Base-by-base conservation (phyloP, 495 filamentous ascomycete genomes). In the Penicillium parvum region DNA sequence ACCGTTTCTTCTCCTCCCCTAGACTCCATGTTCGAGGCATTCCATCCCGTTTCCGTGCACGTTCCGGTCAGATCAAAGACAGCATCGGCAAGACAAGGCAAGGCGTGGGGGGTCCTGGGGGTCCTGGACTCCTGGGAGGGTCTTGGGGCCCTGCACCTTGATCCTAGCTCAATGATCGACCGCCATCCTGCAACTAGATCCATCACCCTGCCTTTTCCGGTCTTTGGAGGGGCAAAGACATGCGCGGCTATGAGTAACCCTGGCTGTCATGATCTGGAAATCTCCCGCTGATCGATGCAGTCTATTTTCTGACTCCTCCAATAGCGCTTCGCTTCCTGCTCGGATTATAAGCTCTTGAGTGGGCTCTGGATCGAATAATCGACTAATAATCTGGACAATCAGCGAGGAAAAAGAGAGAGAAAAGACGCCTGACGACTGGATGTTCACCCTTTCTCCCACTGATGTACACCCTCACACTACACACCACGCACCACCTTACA, bases 251-350 rank as follows among this genome's bases (percentile, higher is more conserved):
- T 68, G 60, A 55, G 59, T 52, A 65, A 70, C 61, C 59, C 62
- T 60, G 61, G n/a, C 63, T 61, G 63, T 66, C 66, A 66, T 62
- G 64, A 67, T 68, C 66, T 66, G 52, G 60, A 53, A 61, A 55
- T 54, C 50, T 56, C 53, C 53, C 59, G 61, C 58, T 63, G 66
- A 68, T 67, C 65, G 52, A 60, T 64, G 57, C 50, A 63, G 53
- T 57, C 62, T 64, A 64, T 51, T 65, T 67, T 62, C 52, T 71
- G 67, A 71, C 67, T 67, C 58, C 67, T 71, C 67, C 67, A 63
- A 69, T 66, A 55, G 58, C 54, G 53, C 53, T 56, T 57, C 53
- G 45, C 48, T 29, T 46, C 45, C 49, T 21, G 50, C 49, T 61
- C 56, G 34, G 52, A 65, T 71, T 67, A 67, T 64, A 68, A 68